Evolutionary conservation across 1,139 yeast genomes (phyloP).

Genomic region (Candida glucosophila): DNA sequence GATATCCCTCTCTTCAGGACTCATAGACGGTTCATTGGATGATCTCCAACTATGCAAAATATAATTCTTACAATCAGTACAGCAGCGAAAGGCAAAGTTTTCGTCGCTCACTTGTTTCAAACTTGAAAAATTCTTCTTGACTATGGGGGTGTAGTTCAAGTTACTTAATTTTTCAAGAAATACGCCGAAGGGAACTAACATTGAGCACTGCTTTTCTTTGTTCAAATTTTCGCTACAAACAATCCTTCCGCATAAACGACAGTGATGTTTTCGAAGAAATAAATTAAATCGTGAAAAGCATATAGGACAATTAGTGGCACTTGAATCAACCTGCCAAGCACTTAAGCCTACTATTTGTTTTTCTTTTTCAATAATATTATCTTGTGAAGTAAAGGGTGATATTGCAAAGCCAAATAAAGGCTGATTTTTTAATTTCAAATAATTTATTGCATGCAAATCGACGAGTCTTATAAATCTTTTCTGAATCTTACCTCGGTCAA

Average conservation of each 20-base stretch:
- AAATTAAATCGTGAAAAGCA: constrained; percentile 55
- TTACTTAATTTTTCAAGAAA: constrained; percentile 34
- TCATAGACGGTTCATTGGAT: not conserved
- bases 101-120: constrained; percentile 8
- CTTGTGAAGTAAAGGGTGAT: constrained; percentile 1
- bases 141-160: constrained; percentile 27
- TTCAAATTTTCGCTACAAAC: constrained; percentile 62
- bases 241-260: constrained; percentile 73
- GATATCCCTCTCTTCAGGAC: no score
- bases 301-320: constrained; percentile 47
- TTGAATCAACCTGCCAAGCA: constrained; percentile 60
- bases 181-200: constrained; percentile 52
- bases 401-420: no score
- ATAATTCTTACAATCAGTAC: constrained; percentile 58
- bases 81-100: constrained; percentile 36
- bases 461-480: constrained; percentile 48
- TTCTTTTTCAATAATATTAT: constrained; percentile 27
- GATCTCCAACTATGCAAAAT: constrained; percentile 48
- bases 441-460: constrained; percentile 14
- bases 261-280: constrained; percentile 72
- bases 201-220: constrained; percentile 48
- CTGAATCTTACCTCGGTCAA: constrained; percentile 52
- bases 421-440: constrained; percentile 8
- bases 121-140: constrained; percentile 11
- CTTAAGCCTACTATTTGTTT: constrained; percentile 37